Evolutionary conservation across 1,284 basidiomycete species (phyloP).

Genomic region (Boletus calvinii): DNA sequence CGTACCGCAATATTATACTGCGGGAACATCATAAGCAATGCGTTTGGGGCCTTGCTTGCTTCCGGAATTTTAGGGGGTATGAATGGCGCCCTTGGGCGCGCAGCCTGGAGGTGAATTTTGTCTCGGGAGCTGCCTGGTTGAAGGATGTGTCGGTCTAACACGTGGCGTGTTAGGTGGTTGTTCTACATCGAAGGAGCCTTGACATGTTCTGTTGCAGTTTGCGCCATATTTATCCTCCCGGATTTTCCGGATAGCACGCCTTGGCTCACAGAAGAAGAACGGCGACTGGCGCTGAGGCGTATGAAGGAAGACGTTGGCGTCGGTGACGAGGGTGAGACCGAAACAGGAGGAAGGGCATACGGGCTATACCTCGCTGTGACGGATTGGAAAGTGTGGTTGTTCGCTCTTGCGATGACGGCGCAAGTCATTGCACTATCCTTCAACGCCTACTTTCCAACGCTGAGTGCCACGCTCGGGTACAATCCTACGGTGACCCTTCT

Average conservation of each 20-base stretch:
- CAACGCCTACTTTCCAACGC: conserved; percentile 77
- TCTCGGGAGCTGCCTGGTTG: not conserved
- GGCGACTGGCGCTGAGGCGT: conserved; percentile 64
- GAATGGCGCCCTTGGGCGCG: conserved; percentile 66
- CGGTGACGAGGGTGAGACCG: conserved; percentile 27
- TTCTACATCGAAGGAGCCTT: conserved; percentile 74
- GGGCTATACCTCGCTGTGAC: conserved; percentile 61
- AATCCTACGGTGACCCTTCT: conserved; percentile 62
- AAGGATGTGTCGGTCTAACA: conserved; percentile 25
- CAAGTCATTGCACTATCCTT: conserved; percentile 53
- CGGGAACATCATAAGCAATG: conserved; percentile 63
- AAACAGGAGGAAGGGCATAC: conserved; percentile 32
- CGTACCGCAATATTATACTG: conserved; percentile 73
- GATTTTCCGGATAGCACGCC: conserved; percentile 69
- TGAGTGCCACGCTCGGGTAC: conserved; percentile 70
- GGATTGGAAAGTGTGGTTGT: conserved; percentile 66
- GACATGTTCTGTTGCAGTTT: conserved; percentile 63
- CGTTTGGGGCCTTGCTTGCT: conserved; percentile 80
- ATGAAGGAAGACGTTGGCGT: conserved; percentile 71
- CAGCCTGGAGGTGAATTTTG: conserved; percentile 65
- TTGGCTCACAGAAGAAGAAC: conserved; percentile 64
- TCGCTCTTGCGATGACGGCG: conserved; percentile 48
- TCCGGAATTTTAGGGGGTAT: conserved; percentile 69
- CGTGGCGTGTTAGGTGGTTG: conserved; percentile 52
- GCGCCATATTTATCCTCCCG: conserved; percentile 69